A percentile compares a stretch with the other conserved stretches of the same genome.
Conservation (phyloP, 495 filamentous ascomycete species). For the Hyaloscypha bicolor region DNA sequence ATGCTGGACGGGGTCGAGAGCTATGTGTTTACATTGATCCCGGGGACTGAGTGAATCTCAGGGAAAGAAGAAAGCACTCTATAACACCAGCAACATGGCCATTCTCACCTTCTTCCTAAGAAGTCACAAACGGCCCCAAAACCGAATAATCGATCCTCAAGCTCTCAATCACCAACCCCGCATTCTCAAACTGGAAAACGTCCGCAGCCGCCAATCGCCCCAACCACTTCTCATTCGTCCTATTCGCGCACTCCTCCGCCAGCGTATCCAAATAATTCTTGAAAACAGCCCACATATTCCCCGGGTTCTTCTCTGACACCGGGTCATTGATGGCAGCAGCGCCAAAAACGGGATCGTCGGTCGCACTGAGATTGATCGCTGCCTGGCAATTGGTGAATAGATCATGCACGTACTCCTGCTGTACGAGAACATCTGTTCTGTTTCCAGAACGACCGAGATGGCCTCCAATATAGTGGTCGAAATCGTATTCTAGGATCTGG, state of each 20-base stretch:
- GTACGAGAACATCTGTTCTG: slow-evolving; percentile 38
- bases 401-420: slow-evolving; percentile 42
- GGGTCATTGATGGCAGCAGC: neutral
- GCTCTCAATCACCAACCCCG: slow-evolving; percentile 34
- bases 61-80: too few species aligned
- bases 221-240: slow-evolving; percentile 40
- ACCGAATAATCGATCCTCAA: slow-evolving; percentile 35
- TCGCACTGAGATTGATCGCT: too few species aligned
- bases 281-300: slow-evolving; percentile 40
- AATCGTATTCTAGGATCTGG: slow-evolving; percentile 44
- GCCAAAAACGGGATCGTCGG: too few species aligned
- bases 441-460: slow-evolving; percentile 39
- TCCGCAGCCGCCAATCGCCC: slow-evolving; percentile 38
- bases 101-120: too few species aligned
- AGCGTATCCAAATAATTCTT: slow-evolving; percentile 36
- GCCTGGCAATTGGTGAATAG: slow-evolving; percentile 14
- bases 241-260: slow-evolving; percentile 34
- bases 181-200: slow-evolving; percentile 38
- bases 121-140: slow-evolving; percentile 4
- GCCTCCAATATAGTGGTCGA: slow-evolving; percentile 43
- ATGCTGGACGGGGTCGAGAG: too few species aligned
- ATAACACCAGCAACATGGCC: too few species aligned
- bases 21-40: too few species aligned
- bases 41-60: too few species aligned
- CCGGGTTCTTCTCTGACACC: slow-evolving; percentile 31